These are phyloP conservation scores for Calonectria pauciramosa DNA, from an alignment of 2,329 filamentous ascomycete genomes.

Conservation along the genomic window DNA sequence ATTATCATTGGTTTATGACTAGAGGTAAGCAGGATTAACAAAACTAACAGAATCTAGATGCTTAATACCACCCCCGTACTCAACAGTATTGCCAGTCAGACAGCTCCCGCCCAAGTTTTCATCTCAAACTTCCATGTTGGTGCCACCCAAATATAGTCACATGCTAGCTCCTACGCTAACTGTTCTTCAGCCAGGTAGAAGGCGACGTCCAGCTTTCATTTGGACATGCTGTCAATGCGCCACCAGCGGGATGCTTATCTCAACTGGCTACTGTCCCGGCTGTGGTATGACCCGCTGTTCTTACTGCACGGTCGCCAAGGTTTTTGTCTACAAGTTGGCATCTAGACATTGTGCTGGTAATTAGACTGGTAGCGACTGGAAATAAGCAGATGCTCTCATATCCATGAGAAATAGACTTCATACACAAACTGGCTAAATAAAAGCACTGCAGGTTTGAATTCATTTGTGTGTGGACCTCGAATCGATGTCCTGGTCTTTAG, in stretches of 20 bases:
- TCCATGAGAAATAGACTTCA: too few relatives aligned
- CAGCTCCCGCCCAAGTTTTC: background rate
- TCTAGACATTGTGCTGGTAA: too few relatives aligned
- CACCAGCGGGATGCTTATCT: background rate
- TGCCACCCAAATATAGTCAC: background rate
- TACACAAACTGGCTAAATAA: too few relatives aligned
- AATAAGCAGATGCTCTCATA: too few relatives aligned
- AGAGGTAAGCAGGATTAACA: background rate
- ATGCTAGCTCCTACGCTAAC: background rate
- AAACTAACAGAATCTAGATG: background rate
- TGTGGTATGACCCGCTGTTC: background rate
- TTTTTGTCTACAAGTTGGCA: background rate
- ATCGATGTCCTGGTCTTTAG: too few relatives aligned
- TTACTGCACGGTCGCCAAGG: background rate
- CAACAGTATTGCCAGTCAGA: background rate
- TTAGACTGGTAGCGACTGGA: too few relatives aligned
- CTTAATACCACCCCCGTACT: background rate
- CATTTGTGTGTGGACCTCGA: too few relatives aligned
- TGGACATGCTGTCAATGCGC: background rate
- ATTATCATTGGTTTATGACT: background rate
- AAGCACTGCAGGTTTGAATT: too few relatives aligned
- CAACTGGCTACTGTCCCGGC: background rate
- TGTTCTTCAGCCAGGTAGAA: background rate
- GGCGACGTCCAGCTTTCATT: background rate
- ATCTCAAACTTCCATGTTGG: background rate